A percentile compares a stretch with the other conserved stretches of the same genome.
phyloP scores from a whole-genome alignment of 108 stramenopile species.

The Aurantiochytrium sp. region DNA sequence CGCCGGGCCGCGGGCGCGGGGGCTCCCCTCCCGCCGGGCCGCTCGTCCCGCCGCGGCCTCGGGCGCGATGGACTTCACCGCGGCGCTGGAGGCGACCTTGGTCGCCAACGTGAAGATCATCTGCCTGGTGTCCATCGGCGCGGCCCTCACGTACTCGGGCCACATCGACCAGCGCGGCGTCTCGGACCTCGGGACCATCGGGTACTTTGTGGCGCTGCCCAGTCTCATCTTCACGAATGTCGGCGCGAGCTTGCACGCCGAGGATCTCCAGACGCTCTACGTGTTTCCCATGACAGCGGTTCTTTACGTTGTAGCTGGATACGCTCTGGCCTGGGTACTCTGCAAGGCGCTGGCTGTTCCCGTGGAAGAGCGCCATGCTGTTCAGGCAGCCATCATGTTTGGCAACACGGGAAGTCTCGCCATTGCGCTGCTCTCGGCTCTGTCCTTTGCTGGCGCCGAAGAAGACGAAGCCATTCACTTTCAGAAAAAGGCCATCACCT shows the following conservation, averaged over 20 bases:
- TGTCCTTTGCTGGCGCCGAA: neutral
- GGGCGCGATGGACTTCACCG: constrained; percentile 1
- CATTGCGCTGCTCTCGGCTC: neutral
- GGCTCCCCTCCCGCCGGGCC: neutral
- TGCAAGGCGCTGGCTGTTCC: neutral
- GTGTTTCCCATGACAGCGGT: neutral
- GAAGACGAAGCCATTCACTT: neutral
- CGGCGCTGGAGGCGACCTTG: neutral
- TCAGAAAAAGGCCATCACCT: neutral
- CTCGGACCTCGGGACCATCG: neutral
- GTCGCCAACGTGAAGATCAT: constrained; percentile 3
- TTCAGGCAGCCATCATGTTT: neutral
- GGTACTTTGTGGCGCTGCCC: constrained; percentile 1
- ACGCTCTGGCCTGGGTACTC: neutral
- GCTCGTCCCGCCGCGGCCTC: too few species aligned
- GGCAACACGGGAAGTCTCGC: constrained; percentile 1
- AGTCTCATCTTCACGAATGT: neutral
- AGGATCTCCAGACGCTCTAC: neutral
- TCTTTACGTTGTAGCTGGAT: neutral
- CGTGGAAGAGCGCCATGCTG: neutral
- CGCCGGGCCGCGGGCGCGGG: neutral
- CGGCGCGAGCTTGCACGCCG: neutral
- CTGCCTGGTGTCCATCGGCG: neutral
- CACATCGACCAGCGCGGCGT: neutral
- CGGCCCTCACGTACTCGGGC: neutral